Percentiles rank a stretch among this genome's conserved stretches.
Evolutionary conservation across 345 rosid genomes (phyloP).

Genomic region (Eucalyptus paniculata): DNA sequence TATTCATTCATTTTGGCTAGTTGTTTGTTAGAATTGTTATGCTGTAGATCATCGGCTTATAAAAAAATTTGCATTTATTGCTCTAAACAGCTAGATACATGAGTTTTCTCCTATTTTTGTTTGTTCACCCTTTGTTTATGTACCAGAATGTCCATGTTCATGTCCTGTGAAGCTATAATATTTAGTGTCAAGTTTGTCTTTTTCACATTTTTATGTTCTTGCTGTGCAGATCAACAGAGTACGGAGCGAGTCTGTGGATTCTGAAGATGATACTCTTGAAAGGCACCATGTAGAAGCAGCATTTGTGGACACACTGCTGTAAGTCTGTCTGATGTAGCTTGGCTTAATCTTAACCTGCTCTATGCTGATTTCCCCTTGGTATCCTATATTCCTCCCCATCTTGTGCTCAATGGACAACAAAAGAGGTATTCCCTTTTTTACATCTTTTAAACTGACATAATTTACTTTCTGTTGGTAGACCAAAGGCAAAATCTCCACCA

Average conservation of each 20-base stretch:
- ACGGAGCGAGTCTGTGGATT: slow-evolving; percentile 49
- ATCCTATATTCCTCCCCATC: background rate
- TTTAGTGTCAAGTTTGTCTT: background rate
- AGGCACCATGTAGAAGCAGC: slow-evolving; percentile 84
- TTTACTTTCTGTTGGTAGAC: slow-evolving; percentile 17
- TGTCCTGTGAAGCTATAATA: background rate
- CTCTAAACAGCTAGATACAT: background rate
- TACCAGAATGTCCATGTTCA: background rate
- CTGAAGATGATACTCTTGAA: slow-evolving; percentile 53
- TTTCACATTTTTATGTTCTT: background rate
- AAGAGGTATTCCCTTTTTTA: background rate
- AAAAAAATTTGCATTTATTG: background rate
- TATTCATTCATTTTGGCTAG: background rate
- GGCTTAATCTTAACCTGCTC: background rate
- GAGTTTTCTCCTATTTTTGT: background rate
- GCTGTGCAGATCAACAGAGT: slow-evolving; percentile 51
- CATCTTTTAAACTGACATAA: background rate
- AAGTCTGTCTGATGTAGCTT: slow-evolving; percentile 12
- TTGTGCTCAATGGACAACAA: background rate
- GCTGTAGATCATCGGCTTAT: background rate
- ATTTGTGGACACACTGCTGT: slow-evolving; percentile 83
- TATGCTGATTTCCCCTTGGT: background rate
- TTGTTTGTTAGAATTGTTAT: background rate
- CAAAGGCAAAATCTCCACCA: slow-evolving; percentile 71
- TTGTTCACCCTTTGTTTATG: background rate